Base-by-base conservation (phyloP, 2,329 filamentous ascomycete genomes). In the Epichloe scottii region DNA sequence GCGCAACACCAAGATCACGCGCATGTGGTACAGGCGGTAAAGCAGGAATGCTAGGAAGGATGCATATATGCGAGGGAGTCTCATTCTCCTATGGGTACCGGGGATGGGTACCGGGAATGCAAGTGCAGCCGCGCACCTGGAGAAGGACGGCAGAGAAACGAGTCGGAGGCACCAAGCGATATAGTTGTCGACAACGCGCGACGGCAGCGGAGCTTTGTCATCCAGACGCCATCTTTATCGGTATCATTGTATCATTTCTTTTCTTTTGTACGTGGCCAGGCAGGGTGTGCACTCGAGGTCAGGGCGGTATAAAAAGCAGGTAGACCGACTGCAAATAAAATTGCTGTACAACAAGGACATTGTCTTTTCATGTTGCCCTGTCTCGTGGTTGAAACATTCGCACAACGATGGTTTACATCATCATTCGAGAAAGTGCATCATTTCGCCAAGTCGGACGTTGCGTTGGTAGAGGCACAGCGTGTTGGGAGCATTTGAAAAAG, bases 1-100 rank as follows among this genome's bases (percentile, higher is more conserved):
- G 76, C 72, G 84, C 48, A 70, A 76, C 57, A 78, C 75, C 51
- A 70, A 71, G 60, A 77, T 77, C 53, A 75, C 71, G 23, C 62
- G 75, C 48, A 77, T 78, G 70, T 80, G 77, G 77, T 79, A 79
- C 64, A 68, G 77, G 60, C 75, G 77, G 68, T 80, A 73, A 60
- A 58, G 38, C 15, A 17, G 35, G 2, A 1, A 44, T 46, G 15
- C 14, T 12, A 15, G 12, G 35, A 11, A n/a, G 44, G 37, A 30
- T 30, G 30, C 30, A 11, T 30, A 8, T 30, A 30, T 11, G 11
- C 30, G 30, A 30, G 30, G 8, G 30, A 30, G 30, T 30, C 8
- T 10, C 30, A 11, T 30, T 30, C 8, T 30, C 30, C 30, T 11
- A 30, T 30, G 8, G 30, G 30, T 11, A 30, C 7, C 30, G 30